Conservation (phyloP, 441 rosid species). For the Mallotus repandus region DNA sequence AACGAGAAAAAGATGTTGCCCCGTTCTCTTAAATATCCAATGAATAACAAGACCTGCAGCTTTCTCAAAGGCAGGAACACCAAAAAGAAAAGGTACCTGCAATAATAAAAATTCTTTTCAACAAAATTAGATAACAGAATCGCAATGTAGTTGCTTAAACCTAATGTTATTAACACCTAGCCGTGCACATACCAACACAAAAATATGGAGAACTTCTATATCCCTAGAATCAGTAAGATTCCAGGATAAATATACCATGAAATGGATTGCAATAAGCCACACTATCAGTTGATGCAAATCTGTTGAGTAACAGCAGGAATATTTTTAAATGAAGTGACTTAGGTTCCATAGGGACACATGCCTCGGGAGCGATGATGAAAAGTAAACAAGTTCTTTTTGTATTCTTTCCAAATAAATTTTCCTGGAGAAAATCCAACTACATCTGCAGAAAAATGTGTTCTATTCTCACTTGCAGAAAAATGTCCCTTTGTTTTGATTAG, state of each 20-base stretch:
- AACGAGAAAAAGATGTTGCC: conserved; percentile 87
- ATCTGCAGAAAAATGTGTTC: too few relatives aligned
- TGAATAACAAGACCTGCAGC: conserved; percentile 82
- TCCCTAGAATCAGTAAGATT: not conserved
- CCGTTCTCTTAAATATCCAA: conserved; percentile 92
- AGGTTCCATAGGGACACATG: not conserved
- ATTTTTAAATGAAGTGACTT: not conserved
- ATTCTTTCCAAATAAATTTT: not conserved
- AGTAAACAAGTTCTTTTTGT: not conserved
- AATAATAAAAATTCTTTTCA: conserved; percentile 20
- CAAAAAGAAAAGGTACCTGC: conserved; percentile 99
- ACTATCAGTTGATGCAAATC: conserved; percentile 9
- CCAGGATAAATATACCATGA: not conserved
- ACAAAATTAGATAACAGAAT: not conserved
- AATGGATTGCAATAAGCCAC: not conserved
- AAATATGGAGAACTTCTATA: too few relatives aligned
- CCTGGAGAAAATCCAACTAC: not conserved
- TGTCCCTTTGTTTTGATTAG: too few relatives aligned
- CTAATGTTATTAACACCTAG: too few relatives aligned
- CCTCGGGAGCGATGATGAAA: not conserved
- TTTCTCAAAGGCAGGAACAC: conserved; percentile 83
- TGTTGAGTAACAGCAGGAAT: not conserved
- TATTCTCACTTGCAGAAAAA: too few relatives aligned
- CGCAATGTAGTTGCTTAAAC: not conserved
- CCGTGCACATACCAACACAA: too few relatives aligned